Percentiles rank a stretch among this genome's conserved stretches.
Evolutionary conservation across 129 eudicot species (phyloP).

Genomic region (Helianthus tuberosus): DNA sequence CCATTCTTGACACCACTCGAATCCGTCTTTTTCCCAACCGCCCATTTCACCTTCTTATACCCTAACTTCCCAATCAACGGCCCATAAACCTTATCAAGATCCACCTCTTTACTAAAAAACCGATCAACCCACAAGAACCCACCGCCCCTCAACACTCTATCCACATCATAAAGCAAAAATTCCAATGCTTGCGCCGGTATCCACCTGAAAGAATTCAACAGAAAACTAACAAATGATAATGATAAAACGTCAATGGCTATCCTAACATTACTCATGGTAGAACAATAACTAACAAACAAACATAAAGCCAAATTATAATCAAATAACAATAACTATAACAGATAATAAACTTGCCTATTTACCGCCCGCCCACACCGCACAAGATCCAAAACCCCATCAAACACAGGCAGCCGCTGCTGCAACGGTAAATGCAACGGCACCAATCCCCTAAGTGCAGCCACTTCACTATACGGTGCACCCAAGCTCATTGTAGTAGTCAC

Average conservation of each 20-base stretch:
- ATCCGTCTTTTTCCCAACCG: slow-evolving; percentile 77
- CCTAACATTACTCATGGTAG: too few relatives aligned
- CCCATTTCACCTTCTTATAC: slow-evolving; percentile 95
- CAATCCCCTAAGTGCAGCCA: slow-evolving; percentile 74
- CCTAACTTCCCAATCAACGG: slow-evolving; percentile 86
- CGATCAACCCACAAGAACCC: slow-evolving; percentile 85
- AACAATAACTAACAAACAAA: too few relatives aligned
- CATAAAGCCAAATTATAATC: too few relatives aligned
- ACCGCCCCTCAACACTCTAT: slow-evolving; percentile 92
- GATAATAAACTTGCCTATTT: slow-evolving; percentile 21
- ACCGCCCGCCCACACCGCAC: slow-evolving; percentile 91
- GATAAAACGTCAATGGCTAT: too few relatives aligned
- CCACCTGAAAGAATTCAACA: slow-evolving; percentile 48
- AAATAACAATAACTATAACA: too few relatives aligned
- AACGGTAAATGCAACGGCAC: slow-evolving; percentile 80
- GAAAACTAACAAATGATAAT: too few relatives aligned
- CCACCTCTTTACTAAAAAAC: slow-evolving; percentile 77
- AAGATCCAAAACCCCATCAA: slow-evolving; percentile 91
- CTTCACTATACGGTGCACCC: slow-evolving; percentile 83
- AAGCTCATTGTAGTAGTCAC: slow-evolving; percentile 83
- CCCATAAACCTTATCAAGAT: slow-evolving; percentile 78
- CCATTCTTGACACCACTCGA: slow-evolving; percentile 90
- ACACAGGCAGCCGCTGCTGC: slow-evolving; percentile 92
- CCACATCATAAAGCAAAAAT: slow-evolving; percentile 81
- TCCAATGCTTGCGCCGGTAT: slow-evolving; percentile 80